phyloP scores from a whole-genome alignment of 192 early-diverging fungal species.

The Backusella westeae region DNA sequence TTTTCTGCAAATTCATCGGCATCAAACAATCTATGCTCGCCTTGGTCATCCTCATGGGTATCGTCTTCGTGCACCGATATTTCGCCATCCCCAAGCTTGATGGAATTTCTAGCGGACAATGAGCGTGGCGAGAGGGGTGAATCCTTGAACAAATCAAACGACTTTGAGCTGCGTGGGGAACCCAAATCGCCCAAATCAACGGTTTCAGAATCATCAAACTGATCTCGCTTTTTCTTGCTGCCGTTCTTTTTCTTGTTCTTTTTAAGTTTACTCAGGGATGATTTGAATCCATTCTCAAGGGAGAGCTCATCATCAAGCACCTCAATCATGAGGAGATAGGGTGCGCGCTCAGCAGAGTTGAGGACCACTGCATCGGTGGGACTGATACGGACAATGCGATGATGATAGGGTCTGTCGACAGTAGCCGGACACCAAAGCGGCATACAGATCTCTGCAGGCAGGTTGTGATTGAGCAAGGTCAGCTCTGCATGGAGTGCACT shows the following conservation, averaged over 20 bases:
- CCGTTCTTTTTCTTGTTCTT: background rate
- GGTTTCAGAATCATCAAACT: background rate
- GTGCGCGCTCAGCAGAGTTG: constrained; percentile 94
- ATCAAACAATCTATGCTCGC: background rate
- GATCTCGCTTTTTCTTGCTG: background rate
- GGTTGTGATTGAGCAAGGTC: constrained; percentile 87
- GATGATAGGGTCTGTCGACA: constrained; percentile 61
- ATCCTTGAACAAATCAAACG: constrained; percentile 22
- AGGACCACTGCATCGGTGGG: constrained; percentile 89
- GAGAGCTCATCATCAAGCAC: constrained; percentile 70
- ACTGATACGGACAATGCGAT: constrained; percentile 86
- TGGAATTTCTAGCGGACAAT: background rate
- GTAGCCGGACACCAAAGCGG: constrained; percentile 88
- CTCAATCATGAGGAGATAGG: constrained; percentile 88
- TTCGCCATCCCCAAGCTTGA: background rate
- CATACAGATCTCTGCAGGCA: constrained; percentile 91
- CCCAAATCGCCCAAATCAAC: background rate
- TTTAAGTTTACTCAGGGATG: constrained; percentile 15
- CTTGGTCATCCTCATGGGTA: background rate
- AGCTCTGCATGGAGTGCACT: constrained; percentile 88
- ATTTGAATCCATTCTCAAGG: constrained; percentile 36
- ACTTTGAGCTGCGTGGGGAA: background rate
- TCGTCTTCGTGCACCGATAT: background rate
- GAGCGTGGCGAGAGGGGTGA: background rate
- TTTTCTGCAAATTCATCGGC: constrained; percentile 86